These are phyloP conservation scores for Singerocomus rubriflavus DNA, from an alignment of 1,284 basidiomycete genomes.

Conservation along the genomic window DNA sequence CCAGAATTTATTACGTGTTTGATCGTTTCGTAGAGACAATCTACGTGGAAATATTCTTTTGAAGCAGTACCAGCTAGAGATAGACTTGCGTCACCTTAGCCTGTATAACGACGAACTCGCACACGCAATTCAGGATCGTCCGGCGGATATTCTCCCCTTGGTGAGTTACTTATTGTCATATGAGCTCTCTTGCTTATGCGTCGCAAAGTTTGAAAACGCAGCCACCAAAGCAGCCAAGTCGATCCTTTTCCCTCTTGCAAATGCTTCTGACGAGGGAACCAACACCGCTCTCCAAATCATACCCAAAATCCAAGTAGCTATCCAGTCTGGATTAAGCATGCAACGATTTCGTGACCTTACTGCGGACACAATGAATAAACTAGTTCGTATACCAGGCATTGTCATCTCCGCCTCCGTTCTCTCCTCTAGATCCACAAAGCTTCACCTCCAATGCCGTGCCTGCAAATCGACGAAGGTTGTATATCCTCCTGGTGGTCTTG, in stretches of 20 bases:
- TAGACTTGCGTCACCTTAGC: constrained; percentile 88
- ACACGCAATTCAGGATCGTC: constrained; percentile 85
- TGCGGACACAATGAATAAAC: constrained; percentile 91
- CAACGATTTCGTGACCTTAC: constrained; percentile 92
- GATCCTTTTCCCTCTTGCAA: constrained; percentile 73
- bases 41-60: constrained; percentile 87
- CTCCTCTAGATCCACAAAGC: constrained; percentile 88
- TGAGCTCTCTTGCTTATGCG: neutral
- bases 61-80: constrained; percentile 89
- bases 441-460: constrained; percentile 90
- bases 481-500: constrained; percentile 80
- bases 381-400: constrained; percentile 96
- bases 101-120: constrained; percentile 94
- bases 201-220: constrained; percentile 80
- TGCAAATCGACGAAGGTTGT: constrained; percentile 85
- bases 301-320: constrained; percentile 86
- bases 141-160: constrained; percentile 86
- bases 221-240: constrained; percentile 78
- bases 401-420: constrained; percentile 96
- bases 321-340: constrained; percentile 88
- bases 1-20: neutral
- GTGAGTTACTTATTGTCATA: constrained; percentile 42
- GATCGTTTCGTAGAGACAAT: constrained; percentile 64
- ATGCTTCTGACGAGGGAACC: constrained; percentile 47
- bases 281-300: constrained; percentile 64